phyloP scores from a whole-genome alignment of 2,329 filamentous ascomycete genomes.

The Verticillium tricorpus region DNA sequence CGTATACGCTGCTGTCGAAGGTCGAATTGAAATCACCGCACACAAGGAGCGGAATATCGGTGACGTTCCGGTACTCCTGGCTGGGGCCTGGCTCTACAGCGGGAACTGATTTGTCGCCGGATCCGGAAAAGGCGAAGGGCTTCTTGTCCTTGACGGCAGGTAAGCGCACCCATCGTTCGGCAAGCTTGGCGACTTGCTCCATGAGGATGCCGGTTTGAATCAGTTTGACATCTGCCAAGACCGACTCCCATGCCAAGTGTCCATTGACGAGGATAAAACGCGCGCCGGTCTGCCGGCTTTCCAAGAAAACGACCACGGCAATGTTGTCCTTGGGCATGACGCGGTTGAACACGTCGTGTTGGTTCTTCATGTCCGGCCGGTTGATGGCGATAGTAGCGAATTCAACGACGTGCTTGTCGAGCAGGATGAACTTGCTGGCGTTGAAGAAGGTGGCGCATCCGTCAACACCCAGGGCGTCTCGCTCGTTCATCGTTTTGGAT shows the following conservation, averaged over 20 bases:
- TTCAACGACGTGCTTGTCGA: conserved; percentile 93
- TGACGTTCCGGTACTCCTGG: conserved; percentile 78
- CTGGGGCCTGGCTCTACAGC: conserved; percentile 71
- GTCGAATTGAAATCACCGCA: conserved; percentile 97
- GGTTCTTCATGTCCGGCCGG: conserved; percentile 92
- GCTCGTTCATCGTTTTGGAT: conserved; percentile 86
- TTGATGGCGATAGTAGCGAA: conserved; percentile 91
- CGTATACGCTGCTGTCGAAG: conserved; percentile 82
- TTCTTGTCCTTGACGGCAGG: conserved; percentile 80
- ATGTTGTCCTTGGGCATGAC: conserved; percentile 99
- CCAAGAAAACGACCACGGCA: conserved; percentile 84
- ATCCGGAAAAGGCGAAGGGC: conserved; percentile 37
- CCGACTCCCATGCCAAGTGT: conserved; percentile 92
- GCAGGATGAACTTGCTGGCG: conserved; percentile 84
- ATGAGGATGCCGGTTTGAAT: conserved; percentile 94
- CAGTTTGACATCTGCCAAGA: conserved; percentile 87
- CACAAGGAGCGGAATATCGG: conserved; percentile 84
- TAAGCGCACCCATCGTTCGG: conserved; percentile 78
- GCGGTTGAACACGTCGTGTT: conserved; percentile 96
- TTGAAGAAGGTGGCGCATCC: conserved; percentile 98
- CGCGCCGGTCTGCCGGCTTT: conserved; percentile 86
- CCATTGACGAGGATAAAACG: conserved; percentile 90
- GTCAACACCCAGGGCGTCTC: conserved; percentile 85
- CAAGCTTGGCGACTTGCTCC: conserved; percentile 82
- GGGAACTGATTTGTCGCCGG: conserved; percentile 37